Evolutionary conservation across 176 grass and related monocot genomes (phyloP).

Genomic region (Thinopyrum elongatum): DNA sequence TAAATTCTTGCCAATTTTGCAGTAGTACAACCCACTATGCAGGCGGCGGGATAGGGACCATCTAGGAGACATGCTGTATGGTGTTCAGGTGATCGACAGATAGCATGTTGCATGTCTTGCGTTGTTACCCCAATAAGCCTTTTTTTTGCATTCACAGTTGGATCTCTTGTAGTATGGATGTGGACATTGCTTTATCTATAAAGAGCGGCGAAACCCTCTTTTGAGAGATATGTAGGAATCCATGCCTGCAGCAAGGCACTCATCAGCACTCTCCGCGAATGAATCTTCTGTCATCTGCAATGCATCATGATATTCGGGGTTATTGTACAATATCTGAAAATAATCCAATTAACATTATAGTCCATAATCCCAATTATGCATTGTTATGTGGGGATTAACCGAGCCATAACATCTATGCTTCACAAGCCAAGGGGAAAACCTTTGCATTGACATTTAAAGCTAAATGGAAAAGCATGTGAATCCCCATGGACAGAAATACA

Average conservation of each 20-base stretch:
- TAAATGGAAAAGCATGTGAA: not conserved
- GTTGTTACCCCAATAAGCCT: too few species aligned
- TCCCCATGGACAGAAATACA: not conserved
- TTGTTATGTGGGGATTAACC: not conserved
- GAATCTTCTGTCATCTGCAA: slow-evolving; percentile 87
- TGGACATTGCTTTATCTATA: too few species aligned
- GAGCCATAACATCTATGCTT: not conserved
- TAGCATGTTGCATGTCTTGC: too few species aligned
- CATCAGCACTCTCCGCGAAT: slow-evolving; percentile 57
- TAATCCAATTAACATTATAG: not conserved
- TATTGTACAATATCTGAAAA: slow-evolving; percentile 19
- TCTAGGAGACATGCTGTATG: too few species aligned
- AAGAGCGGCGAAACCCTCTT: too few species aligned
- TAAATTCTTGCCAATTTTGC: too few species aligned
- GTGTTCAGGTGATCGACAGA: too few species aligned
- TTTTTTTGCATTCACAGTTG: too few species aligned
- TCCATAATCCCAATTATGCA: not conserved
- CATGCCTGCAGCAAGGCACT: slow-evolving; percentile 77
- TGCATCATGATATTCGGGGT: slow-evolving; percentile 25
- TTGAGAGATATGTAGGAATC: slow-evolving; percentile 61
- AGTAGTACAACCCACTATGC: too few species aligned
- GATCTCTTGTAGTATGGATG: too few species aligned
- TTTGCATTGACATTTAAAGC: not conserved
- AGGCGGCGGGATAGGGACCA: too few species aligned
- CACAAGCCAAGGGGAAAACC: not conserved